Percentiles rank a stretch among this genome's conserved stretches.
Evolutionary conservation across 164 flowering plant genomes (phyloP).

Genomic region (Brasenia schreberi): DNA sequence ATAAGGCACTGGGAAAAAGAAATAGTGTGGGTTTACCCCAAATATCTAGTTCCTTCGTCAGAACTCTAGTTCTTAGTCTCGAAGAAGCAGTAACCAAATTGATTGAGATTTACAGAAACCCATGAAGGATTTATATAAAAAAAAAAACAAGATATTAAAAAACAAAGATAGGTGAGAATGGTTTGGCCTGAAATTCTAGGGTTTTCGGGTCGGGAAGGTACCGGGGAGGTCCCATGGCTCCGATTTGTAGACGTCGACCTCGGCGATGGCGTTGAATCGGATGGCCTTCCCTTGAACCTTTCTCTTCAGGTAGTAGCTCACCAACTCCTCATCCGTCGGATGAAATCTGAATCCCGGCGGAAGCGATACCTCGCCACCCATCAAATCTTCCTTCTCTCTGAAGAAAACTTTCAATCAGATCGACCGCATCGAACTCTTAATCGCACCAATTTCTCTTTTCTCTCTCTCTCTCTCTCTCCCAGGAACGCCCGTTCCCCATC

Average conservation of each 20-base stretch:
- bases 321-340: conserved; percentile 26
- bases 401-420: no score
- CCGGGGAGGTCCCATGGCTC: conserved; percentile 79
- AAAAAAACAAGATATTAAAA: not conserved
- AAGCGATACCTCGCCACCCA: conserved; percentile 18
- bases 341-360: conserved; percentile 62
- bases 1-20: no score
- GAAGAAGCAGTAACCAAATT: no score
- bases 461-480: not conserved
- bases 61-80: no score
- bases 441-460: not conserved
- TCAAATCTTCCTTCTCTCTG: not conserved
- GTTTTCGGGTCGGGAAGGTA: conserved; percentile 2
- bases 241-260: conserved; percentile 49
- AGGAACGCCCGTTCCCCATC: not conserved
- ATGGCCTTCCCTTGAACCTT: conserved; percentile 33
- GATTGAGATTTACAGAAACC: no score
- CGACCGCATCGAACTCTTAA: not conserved
- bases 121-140: no score
- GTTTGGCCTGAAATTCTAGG: not conserved
- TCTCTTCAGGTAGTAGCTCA: conserved; percentile 19
- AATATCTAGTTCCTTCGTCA: no score
- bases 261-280: conserved; percentile 42
- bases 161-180: not conserved
- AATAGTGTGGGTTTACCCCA: no score